phyloP scores from a whole-genome alignment of 768 basidiomycete species.

The Rhizopogon sp. region DNA sequence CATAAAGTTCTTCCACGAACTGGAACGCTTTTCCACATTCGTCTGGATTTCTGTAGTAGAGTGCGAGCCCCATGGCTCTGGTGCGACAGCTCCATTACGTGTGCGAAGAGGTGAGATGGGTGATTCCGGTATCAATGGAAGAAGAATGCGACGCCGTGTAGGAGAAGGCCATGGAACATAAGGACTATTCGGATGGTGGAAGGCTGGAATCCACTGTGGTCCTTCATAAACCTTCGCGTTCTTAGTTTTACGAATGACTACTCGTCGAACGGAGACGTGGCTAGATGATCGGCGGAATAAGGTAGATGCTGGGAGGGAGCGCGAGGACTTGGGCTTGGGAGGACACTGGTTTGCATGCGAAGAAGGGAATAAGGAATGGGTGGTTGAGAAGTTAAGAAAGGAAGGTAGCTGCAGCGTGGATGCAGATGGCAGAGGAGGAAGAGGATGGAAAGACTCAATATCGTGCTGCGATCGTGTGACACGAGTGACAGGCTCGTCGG shows the following conservation, averaged over 20 bases:
- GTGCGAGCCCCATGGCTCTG: slow-evolving; percentile 33
- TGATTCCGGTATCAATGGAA: slow-evolving; percentile 30
- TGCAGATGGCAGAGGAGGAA: slow-evolving; percentile 30
- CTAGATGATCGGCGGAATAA: slow-evolving; percentile 12
- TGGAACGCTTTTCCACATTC: slow-evolving; percentile 14
- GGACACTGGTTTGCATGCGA: slow-evolving; percentile 5
- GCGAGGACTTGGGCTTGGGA: background rate
- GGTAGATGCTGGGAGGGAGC: slow-evolving; percentile 13
- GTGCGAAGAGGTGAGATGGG: slow-evolving; percentile 30
- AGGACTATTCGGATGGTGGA: slow-evolving; percentile 50
- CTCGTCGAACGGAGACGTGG: slow-evolving; percentile 10
- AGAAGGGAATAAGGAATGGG: slow-evolving; percentile 12
- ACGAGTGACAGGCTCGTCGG: slow-evolving; percentile 12
- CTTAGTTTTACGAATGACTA: slow-evolving; percentile 9
- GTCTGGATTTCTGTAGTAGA: slow-evolving; percentile 12
- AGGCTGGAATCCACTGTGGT: slow-evolving; percentile 30
- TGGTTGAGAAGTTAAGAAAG: slow-evolving; percentile 26
- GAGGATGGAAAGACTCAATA: slow-evolving; percentile 20
- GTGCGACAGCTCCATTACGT: slow-evolving; percentile 36
- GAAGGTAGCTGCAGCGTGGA: slow-evolving; percentile 36
- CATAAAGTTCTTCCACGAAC: slow-evolving; percentile 30
- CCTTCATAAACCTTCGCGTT: slow-evolving; percentile 21
- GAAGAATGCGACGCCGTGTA: slow-evolving; percentile 38
- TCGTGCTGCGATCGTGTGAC: slow-evolving; percentile 3
- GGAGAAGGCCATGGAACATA: slow-evolving; percentile 46